A percentile compares a stretch with the other conserved stretches of the same genome.
Evolutionary conservation across 2,329 filamentous ascomycete species (phyloP).

Genomic region (Phialocephala subalpina): DNA sequence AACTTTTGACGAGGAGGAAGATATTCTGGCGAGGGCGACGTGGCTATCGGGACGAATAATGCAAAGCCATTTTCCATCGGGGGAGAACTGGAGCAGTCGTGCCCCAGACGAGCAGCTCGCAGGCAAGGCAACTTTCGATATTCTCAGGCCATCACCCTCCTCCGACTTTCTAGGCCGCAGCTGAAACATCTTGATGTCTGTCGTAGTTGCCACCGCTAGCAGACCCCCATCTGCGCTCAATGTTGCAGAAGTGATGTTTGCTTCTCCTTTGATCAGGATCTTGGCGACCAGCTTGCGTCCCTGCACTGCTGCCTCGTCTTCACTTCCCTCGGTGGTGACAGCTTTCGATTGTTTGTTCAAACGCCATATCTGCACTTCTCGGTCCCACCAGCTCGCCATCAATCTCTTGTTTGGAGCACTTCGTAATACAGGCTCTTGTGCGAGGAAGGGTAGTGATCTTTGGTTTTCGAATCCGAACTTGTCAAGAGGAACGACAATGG

Average conservation of each 20-base stretch:
- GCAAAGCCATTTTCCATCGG: slow-evolving; percentile 74
- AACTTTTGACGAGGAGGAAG: slow-evolving; percentile 46
- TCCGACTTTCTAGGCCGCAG: slow-evolving; percentile 62
- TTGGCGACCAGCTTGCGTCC: slow-evolving; percentile 74
- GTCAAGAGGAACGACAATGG: slow-evolving; percentile 81
- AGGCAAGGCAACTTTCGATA: slow-evolving; percentile 75
- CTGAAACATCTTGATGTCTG: slow-evolving; percentile 80
- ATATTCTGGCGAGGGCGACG: slow-evolving; percentile 60
- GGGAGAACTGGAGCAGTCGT: slow-evolving; percentile 72
- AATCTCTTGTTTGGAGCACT: slow-evolving; percentile 79
- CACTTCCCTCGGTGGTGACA: slow-evolving; percentile 44
- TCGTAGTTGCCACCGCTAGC: slow-evolving; percentile 78
- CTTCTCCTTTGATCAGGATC: slow-evolving; percentile 75
- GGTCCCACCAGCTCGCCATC: slow-evolving; percentile 91
- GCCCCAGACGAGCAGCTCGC: slow-evolving; percentile 69
- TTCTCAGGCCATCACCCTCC: slow-evolving; percentile 66
- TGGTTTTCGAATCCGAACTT: slow-evolving; percentile 83
- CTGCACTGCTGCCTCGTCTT: slow-evolving; percentile 48
- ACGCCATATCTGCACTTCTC: slow-evolving; percentile 85
- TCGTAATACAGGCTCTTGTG: slow-evolving; percentile 76
- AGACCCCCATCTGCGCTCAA: slow-evolving; percentile 77
- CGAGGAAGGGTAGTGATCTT: slow-evolving; percentile 81
- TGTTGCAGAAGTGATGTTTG: slow-evolving; percentile 79
- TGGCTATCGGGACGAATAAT: slow-evolving; percentile 68
- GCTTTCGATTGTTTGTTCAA: slow-evolving; percentile 46